These are phyloP conservation scores for Alloascoidea africana DNA, from an alignment of 805 yeast genomes.

Conservation along the genomic window DNA sequence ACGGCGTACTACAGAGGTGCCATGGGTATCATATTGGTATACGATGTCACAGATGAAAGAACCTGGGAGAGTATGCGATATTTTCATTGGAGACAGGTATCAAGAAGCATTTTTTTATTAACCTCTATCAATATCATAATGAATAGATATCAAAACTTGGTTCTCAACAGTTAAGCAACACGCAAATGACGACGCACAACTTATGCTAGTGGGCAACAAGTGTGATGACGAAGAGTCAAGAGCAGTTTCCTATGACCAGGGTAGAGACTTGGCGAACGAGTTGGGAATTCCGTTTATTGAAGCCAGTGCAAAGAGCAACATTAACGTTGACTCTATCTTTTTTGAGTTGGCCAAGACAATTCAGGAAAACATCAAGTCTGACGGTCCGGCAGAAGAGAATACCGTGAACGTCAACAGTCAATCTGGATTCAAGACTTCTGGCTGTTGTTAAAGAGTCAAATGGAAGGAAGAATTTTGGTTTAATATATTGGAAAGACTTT, in stretches of 20 bases:
- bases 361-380: too few species aligned
- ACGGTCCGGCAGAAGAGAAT: too few species aligned
- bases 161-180: constrained; percentile 90
- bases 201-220: constrained; percentile 91
- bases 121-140: too few species aligned
- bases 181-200: constrained; percentile 90
- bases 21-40: constrained; percentile 92
- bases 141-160: constrained; percentile 92
- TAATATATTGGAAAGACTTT: too few species aligned
- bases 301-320: constrained; percentile 90
- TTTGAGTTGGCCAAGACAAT: constrained; percentile 86
- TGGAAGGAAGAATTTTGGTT: too few species aligned
- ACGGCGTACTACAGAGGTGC: constrained; percentile 98
- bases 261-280: constrained; percentile 75
- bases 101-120: too few species aligned
- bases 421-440: too few species aligned
- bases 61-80: constrained; percentile 72
- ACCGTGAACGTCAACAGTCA: too few species aligned
- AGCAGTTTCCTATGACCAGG: constrained; percentile 77
- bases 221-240: constrained; percentile 82
- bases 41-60: constrained; percentile 95
- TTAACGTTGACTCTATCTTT: constrained; percentile 84
- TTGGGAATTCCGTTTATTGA: constrained; percentile 85
- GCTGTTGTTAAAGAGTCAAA: too few species aligned
- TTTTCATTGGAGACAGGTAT: not conserved